Conservation (phyloP, 139 green algal species). For the Chlorella vulgaris region DNA sequence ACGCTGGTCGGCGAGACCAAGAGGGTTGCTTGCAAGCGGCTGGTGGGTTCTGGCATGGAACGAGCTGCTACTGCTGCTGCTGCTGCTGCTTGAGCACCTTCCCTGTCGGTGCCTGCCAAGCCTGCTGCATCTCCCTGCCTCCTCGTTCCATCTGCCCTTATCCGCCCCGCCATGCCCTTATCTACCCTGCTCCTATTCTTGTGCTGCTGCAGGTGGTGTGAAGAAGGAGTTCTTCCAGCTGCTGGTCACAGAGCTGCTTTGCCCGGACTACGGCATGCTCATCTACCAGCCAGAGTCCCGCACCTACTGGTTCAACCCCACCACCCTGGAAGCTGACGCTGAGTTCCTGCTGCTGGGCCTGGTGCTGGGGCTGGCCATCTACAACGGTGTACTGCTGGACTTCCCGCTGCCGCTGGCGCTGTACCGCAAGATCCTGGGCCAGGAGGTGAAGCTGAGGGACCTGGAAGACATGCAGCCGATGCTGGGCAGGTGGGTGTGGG, state of each 20-base stretch:
- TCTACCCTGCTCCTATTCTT: not conserved
- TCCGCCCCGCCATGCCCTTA: no score
- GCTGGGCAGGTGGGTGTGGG: conserved; percentile 52
- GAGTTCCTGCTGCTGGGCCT: conserved; percentile 89
- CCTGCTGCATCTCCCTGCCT: no score
- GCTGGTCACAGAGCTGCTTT: conserved; percentile 86
- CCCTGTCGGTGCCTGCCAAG: no score
- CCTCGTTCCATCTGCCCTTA: no score
- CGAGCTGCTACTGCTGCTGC: not conserved
- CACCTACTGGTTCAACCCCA: conserved; percentile 88
- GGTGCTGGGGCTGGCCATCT: conserved; percentile 89
- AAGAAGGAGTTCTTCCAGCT: conserved; percentile 98
- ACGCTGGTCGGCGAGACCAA: no score
- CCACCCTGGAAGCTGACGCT: conserved; percentile 67
- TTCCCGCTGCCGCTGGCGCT: conserved; percentile 87
- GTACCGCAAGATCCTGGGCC: conserved; percentile 89
- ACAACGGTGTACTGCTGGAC: conserved; percentile 94
- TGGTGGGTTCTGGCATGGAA: no score
- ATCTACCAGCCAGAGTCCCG: conserved; percentile 73
- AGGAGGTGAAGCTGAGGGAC: conserved; percentile 78
- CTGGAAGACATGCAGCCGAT: conserved; percentile 90
- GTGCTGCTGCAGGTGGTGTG: conserved; percentile 67
- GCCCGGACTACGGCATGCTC: conserved; percentile 90
- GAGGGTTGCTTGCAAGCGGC: no score
- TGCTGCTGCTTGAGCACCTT: not conserved